Conservation (phyloP, 1,284 basidiomycete genomes). For the Cutaneotrichosporon sp. region DNA sequence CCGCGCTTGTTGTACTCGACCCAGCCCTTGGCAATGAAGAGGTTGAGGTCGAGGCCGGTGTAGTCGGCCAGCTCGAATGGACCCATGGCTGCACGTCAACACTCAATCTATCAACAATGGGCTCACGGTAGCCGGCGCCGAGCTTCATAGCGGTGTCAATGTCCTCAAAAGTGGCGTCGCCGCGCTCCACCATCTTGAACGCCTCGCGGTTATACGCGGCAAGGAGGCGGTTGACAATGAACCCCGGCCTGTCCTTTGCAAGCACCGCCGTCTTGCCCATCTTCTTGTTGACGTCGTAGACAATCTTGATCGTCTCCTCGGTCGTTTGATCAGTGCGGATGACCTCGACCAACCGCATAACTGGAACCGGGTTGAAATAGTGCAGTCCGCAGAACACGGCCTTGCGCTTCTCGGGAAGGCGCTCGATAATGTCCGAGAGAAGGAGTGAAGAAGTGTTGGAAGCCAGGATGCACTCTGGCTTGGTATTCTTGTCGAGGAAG, state of each 20-base stretch:
- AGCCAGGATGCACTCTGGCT: slow-evolving; percentile 54
- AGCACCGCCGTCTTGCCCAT: slow-evolving; percentile 59
- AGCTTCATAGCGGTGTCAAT: slow-evolving; percentile 63
- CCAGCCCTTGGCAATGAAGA: slow-evolving; percentile 59
- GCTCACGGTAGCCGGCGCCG: slow-evolving; percentile 56
- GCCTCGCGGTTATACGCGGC: slow-evolving; percentile 60
- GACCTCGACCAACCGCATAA: slow-evolving; percentile 62
- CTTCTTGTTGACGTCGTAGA: slow-evolving; percentile 56
- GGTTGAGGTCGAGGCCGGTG: slow-evolving; percentile 56
- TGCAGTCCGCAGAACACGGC: slow-evolving; percentile 58
- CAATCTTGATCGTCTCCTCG: slow-evolving; percentile 53
- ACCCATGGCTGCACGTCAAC: slow-evolving; percentile 42
- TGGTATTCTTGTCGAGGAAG: slow-evolving; percentile 54
- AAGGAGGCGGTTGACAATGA: slow-evolving; percentile 59
- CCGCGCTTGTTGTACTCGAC: slow-evolving; percentile 54
- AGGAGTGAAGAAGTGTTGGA: slow-evolving; percentile 59
- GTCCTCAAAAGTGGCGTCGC: slow-evolving; percentile 60
- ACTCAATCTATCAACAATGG: background rate
- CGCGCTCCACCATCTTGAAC: slow-evolving; percentile 60
- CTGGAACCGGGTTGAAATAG: slow-evolving; percentile 57
- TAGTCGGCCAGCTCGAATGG: slow-evolving; percentile 60
- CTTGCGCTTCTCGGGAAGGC: slow-evolving; percentile 44
- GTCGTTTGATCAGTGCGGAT: slow-evolving; percentile 57
- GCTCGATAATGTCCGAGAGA: slow-evolving; percentile 56
- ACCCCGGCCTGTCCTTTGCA: slow-evolving; percentile 59